Base-by-base conservation (phyloP, 345 rosid species). In the Gossypium australe region DNA sequence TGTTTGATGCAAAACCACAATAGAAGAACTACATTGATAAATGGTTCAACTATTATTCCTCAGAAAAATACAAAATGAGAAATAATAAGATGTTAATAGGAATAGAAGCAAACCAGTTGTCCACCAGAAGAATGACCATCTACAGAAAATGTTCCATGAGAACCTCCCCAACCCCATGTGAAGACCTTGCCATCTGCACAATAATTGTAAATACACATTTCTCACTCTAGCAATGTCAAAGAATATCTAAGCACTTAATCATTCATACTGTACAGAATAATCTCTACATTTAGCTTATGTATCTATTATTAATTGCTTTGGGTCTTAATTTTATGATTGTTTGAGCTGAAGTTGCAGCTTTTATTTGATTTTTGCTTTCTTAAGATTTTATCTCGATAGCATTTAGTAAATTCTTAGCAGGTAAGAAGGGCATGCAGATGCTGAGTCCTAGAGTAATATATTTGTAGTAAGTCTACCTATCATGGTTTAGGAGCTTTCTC, bases 121-220 rank as follows among this genome's bases (percentile, higher is more conserved):
- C 98, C 99, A 12, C 93, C 97, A 49, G 99, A 91, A 70, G 97
- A 95, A 81, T 84, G 89, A 9, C 92, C 98, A 13, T 95, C 96
- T 27, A 78, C 97, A 71, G 99, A 91, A 84, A 95, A 95, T 66
- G 99, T 91, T 69, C 99, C 98, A 11, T 87, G 86, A 53, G 97
- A 87, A 72, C 99, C 99, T 81, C 97, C 98, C 99, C 94, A 93
- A 43, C 97, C 99, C 99, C 99, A 93, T 45, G 94, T 89, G 80
- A 88, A 90, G 48, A 93, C 80, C 25, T 84, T 91, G 72, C 93
- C 93, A 75, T 82, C 99, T 92, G 85, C 61, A 74, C 18, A 14
- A 58, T 49, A 75, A 68, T 17, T 56, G 60, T 11, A 75, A 71
- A 67, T 55, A 18, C 74, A 22, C 47, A 59, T 25, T 16, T 75